Conservation (phyloP, 306 rosid species). For the Potentilla sterilis region DNA sequence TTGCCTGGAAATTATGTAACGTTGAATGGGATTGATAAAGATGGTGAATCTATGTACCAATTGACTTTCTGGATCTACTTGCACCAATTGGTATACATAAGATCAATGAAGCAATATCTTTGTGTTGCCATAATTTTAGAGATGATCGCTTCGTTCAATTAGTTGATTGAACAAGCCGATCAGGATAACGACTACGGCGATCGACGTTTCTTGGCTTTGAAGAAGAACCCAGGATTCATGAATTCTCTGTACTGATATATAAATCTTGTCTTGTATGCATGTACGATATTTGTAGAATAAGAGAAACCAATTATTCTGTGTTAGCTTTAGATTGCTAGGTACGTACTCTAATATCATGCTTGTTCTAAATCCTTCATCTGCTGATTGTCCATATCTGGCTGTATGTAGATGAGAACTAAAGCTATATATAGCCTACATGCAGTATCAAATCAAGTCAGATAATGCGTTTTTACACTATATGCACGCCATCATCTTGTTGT, state of each 20-base stretch:
- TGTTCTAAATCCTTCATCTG: background rate
- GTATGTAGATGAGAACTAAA: background rate
- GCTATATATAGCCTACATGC: background rate
- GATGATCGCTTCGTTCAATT: too few species aligned
- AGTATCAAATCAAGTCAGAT: background rate
- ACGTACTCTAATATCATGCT: background rate
- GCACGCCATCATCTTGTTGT: background rate
- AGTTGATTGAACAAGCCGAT: slow-evolving; percentile 1
- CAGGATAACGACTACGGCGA: background rate
- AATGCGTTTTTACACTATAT: background rate
- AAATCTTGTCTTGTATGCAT: background rate
- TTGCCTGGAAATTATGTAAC: background rate
- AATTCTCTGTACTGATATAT: background rate
- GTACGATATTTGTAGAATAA: background rate
- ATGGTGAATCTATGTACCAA: background rate
- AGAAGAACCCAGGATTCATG: background rate
- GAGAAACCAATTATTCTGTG: background rate
- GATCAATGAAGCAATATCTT: background rate
- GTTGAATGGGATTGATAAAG: slow-evolving; percentile 1
- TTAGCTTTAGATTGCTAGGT: background rate
- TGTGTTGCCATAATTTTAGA: background rate
- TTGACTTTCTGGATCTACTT: background rate
- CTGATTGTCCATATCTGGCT: background rate
- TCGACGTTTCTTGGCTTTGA: background rate
- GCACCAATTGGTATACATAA: background rate